Conservation (phyloP, 2,329 filamentous ascomycete genomes). For the Pseudogymnoascus sp. region DNA sequence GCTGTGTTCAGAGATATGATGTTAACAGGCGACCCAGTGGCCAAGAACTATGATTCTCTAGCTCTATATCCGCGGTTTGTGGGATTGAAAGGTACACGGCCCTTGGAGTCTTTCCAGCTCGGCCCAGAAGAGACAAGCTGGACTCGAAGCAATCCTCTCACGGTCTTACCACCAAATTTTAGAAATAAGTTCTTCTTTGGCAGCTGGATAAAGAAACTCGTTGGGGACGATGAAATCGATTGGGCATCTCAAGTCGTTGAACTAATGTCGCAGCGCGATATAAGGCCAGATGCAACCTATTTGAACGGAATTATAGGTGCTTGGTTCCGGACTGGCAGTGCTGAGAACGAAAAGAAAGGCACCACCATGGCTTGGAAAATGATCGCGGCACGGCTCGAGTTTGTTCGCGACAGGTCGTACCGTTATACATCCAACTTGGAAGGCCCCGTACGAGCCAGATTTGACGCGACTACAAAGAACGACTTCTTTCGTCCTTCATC, state of each 20-base stretch:
- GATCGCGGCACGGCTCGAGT: conserved; percentile 61
- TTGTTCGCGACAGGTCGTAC: conserved; percentile 43
- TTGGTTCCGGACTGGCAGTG: conserved; percentile 59
- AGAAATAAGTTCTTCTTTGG: conserved; percentile 77
- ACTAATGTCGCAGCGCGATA: conserved; percentile 64
- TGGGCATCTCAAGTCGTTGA: conserved; percentile 67
- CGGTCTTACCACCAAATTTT: conserved; percentile 43
- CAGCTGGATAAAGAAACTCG: conserved; percentile 81
- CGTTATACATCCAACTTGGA: conserved; percentile 14
- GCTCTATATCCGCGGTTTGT: conserved; percentile 15
- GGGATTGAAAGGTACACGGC: conserved; percentile 9
- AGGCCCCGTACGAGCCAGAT: conserved; percentile 15
- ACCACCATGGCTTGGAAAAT: conserved; percentile 69
- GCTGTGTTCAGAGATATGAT: conserved; percentile 87
- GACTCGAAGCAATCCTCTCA: conserved; percentile 29
- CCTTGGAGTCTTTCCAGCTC: conserved; percentile 18
- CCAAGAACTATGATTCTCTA: conserved; percentile 19
- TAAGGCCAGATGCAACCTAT: conserved; percentile 65
- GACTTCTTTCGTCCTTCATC: conserved; percentile 32
- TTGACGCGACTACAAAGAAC: conserved; percentile 12
- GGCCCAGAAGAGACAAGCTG: conserved; percentile 30
- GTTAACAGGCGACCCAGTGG: conserved; percentile 27
- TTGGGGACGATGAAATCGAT: conserved; percentile 63
- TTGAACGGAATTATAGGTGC: conserved; percentile 77
- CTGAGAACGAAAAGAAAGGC: conserved; percentile 50